Evolutionary conservation across 805 yeast species (phyloP), one percentile per base, ranked within the genome.

Genomic region (Saccharomycopsis sp.): DNA sequence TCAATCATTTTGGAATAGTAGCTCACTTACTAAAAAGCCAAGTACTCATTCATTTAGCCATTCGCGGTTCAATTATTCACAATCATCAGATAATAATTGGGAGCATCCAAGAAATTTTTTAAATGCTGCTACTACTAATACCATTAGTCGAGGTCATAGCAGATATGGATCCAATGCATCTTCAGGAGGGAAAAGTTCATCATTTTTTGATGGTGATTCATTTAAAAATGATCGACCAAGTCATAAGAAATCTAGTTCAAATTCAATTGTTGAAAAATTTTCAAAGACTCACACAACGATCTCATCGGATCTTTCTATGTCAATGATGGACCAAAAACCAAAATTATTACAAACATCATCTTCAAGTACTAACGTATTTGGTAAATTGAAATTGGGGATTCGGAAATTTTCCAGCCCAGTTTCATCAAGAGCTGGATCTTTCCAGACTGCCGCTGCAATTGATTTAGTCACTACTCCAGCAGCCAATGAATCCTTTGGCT

Each of bases 171-270:
- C 44, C 22, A 40, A 40, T 32, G 6, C 31, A 4, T 38, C 41
- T 7, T 43, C 46, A 11, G 28, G 13, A 3, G 38, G 35, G 20
- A 31, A 31, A 14, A 14, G 20, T 8, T 14, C 35, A 20, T n/a
- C n/a, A n/a, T n/a, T n/a, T n/a, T n/a, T n/a, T n/a, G n/a, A n/a
- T n/a, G n/a, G n/a, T n/a, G n/a, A n/a, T n/a, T n/a, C n/a, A n/a
- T n/a, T n/a, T n/a, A n/a, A n/a, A n/a, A n/a, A n/a, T n/a, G n/a
- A n/a, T n/a, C n/a, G n/a, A n/a, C n/a, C n/a, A n/a, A 6, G 21
- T 6, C 48, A 43, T 16, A 11, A 16, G 27, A 47, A 47, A 37
- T 41, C 46, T 3, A 32, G 34, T 32, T 41, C 50, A 11, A 45
- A 41, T 21, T 33, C 41, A 9, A 32, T 32, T 2, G 19, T 29